Conservation (phyloP, 2,329 filamentous ascomycete genomes). For the Fusarium sublunatum region DNA sequence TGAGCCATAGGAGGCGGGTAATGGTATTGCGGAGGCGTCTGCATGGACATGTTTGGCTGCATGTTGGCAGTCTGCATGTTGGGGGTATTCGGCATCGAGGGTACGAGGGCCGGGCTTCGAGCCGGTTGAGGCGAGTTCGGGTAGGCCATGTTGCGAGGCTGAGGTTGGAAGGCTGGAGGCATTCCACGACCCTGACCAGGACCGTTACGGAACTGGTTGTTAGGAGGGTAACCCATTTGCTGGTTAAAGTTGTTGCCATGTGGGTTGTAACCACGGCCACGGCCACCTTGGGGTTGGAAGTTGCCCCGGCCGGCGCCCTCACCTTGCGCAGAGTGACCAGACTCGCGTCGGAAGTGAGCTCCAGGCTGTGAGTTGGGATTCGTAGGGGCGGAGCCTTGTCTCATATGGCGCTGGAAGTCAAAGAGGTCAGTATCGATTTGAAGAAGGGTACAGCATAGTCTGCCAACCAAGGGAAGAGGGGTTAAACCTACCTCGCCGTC, state of each 20-base stretch:
- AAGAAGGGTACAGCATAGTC: not conserved
- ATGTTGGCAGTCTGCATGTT: slow-evolving; percentile 72
- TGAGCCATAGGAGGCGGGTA: slow-evolving; percentile 68
- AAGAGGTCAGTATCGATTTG: slow-evolving; percentile 38
- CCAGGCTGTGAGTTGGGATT: slow-evolving; percentile 73
- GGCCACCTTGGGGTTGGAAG: slow-evolving; percentile 60
- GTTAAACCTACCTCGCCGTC: slow-evolving; percentile 76
- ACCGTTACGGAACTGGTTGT: slow-evolving; percentile 57
- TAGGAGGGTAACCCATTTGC: slow-evolving; percentile 58
- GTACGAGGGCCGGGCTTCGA: slow-evolving; percentile 73
- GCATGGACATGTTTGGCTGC: slow-evolving; percentile 69
- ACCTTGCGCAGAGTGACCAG: slow-evolving; percentile 80
- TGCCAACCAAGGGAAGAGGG: slow-evolving; percentile 8
- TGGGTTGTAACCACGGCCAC: slow-evolving; percentile 63
- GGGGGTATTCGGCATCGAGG: slow-evolving; percentile 75
- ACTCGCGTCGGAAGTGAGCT: slow-evolving; percentile 84
- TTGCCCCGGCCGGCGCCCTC: slow-evolving; percentile 65
- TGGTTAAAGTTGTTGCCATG: slow-evolving; percentile 58
- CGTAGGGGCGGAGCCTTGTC: slow-evolving; percentile 72
- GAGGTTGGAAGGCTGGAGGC: slow-evolving; percentile 59
- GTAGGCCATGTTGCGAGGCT: slow-evolving; percentile 60
- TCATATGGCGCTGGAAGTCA: slow-evolving; percentile 71
- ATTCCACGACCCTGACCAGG: slow-evolving; percentile 64
- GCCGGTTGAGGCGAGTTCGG: slow-evolving; percentile 73
- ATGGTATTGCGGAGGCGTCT: slow-evolving; percentile 71